A percentile compares a stretch with the other conserved stretches of the same genome.
Conservation (phyloP, 2,329 filamentous ascomycete species). For the Pseudonectria foliicola region DNA sequence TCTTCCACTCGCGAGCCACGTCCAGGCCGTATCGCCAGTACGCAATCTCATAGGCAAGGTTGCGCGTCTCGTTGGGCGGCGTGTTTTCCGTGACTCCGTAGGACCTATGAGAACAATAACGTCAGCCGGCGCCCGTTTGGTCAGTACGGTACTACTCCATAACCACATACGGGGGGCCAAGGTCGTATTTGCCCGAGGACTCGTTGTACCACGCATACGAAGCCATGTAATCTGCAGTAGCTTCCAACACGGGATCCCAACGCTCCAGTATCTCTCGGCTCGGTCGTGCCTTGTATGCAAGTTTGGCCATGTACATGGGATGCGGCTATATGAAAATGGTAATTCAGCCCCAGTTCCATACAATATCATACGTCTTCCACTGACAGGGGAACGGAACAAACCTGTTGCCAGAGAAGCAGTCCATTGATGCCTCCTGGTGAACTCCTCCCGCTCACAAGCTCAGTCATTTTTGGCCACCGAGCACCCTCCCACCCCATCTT, state of each 20-base stretch:
- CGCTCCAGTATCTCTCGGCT: slow-evolving; percentile 34
- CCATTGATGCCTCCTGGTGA: slow-evolving; percentile 51
- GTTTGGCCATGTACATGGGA: slow-evolving; percentile 52
- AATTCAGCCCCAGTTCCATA: too few relatives aligned
- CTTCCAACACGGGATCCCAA: slow-evolving; percentile 46
- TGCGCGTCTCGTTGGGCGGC: slow-evolving; percentile 46
- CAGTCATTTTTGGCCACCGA: slow-evolving; percentile 33
- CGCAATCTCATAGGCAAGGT: slow-evolving; percentile 53
- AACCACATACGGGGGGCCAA: slow-evolving; percentile 31
- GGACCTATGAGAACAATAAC: too few relatives aligned
- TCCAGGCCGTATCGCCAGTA: slow-evolving; percentile 56
- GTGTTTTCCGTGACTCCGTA: slow-evolving; percentile 50
- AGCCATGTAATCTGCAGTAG: slow-evolving; percentile 52
- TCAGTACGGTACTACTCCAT: too few relatives aligned
- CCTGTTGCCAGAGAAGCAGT: slow-evolving; percentile 52
- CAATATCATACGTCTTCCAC: neutral
- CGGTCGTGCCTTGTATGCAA: slow-evolving; percentile 25
- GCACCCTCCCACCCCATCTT: slow-evolving; percentile 37
- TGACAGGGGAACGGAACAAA: neutral
- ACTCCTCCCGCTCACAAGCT: slow-evolving; percentile 16
- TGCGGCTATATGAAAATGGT: slow-evolving; percentile 32
- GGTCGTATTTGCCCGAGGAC: slow-evolving; percentile 43
- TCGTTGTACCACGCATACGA: slow-evolving; percentile 49
- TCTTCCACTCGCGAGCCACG: slow-evolving; percentile 46
- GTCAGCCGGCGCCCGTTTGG: too few relatives aligned